A percentile compares a stretch with the other conserved stretches of the same genome.
Conservation (phyloP, 176 grass and related monocot genomes). For the Triticum turgidum region DNA sequence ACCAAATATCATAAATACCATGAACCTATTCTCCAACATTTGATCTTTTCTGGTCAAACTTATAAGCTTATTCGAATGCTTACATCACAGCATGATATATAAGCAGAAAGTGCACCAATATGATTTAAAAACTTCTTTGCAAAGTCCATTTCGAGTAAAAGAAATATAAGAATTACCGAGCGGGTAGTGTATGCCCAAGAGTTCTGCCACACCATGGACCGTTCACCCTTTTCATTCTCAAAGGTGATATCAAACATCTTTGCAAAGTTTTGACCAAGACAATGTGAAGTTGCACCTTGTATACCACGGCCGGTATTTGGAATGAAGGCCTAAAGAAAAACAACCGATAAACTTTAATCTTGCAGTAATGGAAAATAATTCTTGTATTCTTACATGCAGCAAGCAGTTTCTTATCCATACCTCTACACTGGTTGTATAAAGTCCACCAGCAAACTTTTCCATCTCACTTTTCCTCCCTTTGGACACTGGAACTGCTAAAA, state of each 20-base stretch:
- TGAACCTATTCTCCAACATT: slow-evolving; percentile 2
- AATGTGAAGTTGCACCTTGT: slow-evolving; percentile 96
- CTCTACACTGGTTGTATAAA: slow-evolving; percentile 96
- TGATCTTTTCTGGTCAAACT: background rate
- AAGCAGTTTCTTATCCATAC: slow-evolving; percentile 38
- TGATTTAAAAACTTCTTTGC: background rate
- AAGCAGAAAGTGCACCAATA: background rate
- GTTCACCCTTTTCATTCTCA: slow-evolving; percentile 85
- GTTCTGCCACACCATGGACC: slow-evolving; percentile 98
- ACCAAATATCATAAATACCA: no score
- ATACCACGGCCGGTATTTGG: slow-evolving; percentile 82
- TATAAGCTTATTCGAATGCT: background rate
- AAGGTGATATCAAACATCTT: slow-evolving; percentile 99
- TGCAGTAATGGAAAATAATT: no score
- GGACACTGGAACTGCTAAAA: slow-evolving; percentile 90
- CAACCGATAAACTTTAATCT: no score
- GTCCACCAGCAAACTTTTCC: slow-evolving; percentile 93
- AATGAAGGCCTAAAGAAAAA: background rate
- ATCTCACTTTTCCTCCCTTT: slow-evolving; percentile 95
- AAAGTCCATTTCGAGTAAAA: slow-evolving; percentile 3
- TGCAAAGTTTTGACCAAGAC: slow-evolving; percentile 95
- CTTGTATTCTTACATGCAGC: background rate
- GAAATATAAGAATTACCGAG: slow-evolving; percentile 60
- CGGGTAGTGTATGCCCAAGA: slow-evolving; percentile 98
- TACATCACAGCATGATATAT: background rate